phyloP scores from a whole-genome alignment of 2,329 filamentous ascomycete genomes.

The Aspergillus ibericus region DNA sequence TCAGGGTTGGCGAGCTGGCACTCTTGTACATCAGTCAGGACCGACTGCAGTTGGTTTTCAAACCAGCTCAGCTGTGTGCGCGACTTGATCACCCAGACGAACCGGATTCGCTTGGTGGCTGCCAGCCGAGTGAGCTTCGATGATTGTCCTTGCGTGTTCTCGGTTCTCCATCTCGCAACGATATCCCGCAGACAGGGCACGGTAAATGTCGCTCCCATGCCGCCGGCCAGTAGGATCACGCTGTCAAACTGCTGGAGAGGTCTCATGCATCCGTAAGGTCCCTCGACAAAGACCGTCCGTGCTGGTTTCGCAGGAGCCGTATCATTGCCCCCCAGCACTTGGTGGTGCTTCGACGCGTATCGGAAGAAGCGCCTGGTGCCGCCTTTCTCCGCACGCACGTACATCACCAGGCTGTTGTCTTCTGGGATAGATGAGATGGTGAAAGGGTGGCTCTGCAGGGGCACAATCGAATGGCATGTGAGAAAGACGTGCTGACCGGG shows the following conservation, averaged over 20 bases:
- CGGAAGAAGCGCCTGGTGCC: slow-evolving; percentile 53
- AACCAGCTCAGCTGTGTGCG: slow-evolving; percentile 56
- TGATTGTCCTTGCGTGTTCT: slow-evolving; percentile 18
- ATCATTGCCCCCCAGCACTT: slow-evolving; percentile 22
- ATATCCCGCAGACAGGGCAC: slow-evolving; percentile 58
- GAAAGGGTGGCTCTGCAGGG: slow-evolving; percentile 65
- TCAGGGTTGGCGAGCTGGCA: slow-evolving; percentile 32
- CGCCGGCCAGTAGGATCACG: slow-evolving; percentile 59
- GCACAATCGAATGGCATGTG: slow-evolving; percentile 56
- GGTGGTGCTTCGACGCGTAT: slow-evolving; percentile 48
- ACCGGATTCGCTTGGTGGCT: slow-evolving; percentile 53
- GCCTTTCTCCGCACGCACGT: slow-evolving; percentile 56
- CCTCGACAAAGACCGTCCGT: slow-evolving; percentile 52
- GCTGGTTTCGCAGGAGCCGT: slow-evolving; percentile 11
- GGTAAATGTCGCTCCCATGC: slow-evolving; percentile 61
- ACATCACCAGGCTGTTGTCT: slow-evolving; percentile 58
- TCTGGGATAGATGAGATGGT: slow-evolving; percentile 60
- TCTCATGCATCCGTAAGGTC: slow-evolving; percentile 54
- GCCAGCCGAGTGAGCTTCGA: slow-evolving; percentile 23
- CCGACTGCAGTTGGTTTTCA: slow-evolving; percentile 48
- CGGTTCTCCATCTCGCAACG: slow-evolving; percentile 47
- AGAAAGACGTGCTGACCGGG: slow-evolving; percentile 66
- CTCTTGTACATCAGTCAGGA: slow-evolving; percentile 44
- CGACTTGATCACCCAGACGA: slow-evolving; percentile 62
- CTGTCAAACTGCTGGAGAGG: slow-evolving; percentile 61